Conservation (phyloP, 495 filamentous ascomycete genomes). For the Aspergillus taichungensis region DNA sequence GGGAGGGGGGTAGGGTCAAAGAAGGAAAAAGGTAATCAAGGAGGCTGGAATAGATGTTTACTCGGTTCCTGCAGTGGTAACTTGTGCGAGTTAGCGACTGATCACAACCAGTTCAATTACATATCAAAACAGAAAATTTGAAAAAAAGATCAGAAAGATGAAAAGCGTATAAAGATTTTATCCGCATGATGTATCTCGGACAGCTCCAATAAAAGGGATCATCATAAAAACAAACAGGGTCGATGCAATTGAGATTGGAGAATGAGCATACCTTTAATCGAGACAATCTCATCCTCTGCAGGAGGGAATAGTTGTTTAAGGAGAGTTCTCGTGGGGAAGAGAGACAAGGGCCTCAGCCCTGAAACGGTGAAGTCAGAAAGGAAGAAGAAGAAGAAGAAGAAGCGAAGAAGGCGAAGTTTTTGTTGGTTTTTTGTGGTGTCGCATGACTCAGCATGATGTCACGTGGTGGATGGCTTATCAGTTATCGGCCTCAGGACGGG, state of each 20-base stretch:
- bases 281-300: constrained; percentile 23
- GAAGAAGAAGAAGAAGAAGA: constrained; percentile 13
- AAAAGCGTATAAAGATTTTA: constrained; percentile 44
- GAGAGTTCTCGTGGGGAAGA: constrained; percentile 1
- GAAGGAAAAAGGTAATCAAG: constrained; percentile 17
- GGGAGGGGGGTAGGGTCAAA: constrained; percentile 4
- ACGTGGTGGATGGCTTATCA: neutral
- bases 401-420: constrained; percentile 6
- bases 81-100: constrained; percentile 21
- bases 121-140: neutral
- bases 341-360: constrained; percentile 32
- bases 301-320: constrained; percentile 9
- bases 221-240: constrained; percentile 41
- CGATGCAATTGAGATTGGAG: neutral
- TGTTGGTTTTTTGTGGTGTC: constrained; percentile 11
- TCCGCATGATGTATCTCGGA: constrained; percentile 62
- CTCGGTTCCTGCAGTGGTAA: constrained; percentile 23
- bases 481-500: neutral
- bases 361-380: constrained; percentile 4
- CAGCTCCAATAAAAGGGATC: constrained; percentile 91
- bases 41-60: constrained; percentile 34
- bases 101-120: constrained; percentile 3
- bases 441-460: constrained; percentile 22
- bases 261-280: constrained; percentile 27
- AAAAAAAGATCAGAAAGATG: constrained; percentile 22